Conservation (phyloP, 495 filamentous ascomycete genomes). For the Hyaloscypha hepaticicola region DNA sequence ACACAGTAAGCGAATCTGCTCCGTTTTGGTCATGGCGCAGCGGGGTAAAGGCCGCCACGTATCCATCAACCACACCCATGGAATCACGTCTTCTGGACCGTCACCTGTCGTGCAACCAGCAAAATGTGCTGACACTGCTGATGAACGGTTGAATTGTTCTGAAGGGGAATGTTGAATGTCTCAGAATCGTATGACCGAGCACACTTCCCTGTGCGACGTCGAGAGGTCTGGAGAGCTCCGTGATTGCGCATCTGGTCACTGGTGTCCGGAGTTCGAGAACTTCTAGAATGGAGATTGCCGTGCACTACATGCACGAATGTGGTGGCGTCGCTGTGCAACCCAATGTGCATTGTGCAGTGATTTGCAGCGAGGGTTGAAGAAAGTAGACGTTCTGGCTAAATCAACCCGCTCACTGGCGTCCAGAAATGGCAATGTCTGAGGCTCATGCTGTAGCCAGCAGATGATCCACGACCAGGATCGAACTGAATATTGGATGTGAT, state of each 20-base stretch:
- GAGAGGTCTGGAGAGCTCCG: slow-evolving; percentile 3
- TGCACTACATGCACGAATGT: background rate
- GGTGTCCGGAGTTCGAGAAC: background rate
- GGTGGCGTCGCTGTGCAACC: slow-evolving; percentile 1
- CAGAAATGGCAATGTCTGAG: background rate
- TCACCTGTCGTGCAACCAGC: background rate
- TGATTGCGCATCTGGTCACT: background rate
- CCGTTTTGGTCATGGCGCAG: slow-evolving; percentile 3
- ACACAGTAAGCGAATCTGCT: background rate
- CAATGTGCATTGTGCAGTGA: background rate
- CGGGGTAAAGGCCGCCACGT: slow-evolving; percentile 9
- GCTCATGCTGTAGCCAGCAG: background rate
- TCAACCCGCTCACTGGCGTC: background rate
- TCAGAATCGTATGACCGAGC: slow-evolving; percentile 16
- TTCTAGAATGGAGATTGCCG: background rate
- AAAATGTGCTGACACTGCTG: background rate
- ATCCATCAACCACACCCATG: background rate
- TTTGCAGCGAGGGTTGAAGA: background rate
- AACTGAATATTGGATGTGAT: background rate
- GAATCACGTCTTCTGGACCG: background rate
- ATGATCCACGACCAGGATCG: background rate
- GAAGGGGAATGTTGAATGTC: background rate
- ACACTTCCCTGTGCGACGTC: background rate
- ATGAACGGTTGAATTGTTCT: background rate
- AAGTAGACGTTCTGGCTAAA: background rate